Evolutionary conservation across 2,329 filamentous ascomycete genomes (phyloP).

Genomic region (Aspergillus nomiae): DNA sequence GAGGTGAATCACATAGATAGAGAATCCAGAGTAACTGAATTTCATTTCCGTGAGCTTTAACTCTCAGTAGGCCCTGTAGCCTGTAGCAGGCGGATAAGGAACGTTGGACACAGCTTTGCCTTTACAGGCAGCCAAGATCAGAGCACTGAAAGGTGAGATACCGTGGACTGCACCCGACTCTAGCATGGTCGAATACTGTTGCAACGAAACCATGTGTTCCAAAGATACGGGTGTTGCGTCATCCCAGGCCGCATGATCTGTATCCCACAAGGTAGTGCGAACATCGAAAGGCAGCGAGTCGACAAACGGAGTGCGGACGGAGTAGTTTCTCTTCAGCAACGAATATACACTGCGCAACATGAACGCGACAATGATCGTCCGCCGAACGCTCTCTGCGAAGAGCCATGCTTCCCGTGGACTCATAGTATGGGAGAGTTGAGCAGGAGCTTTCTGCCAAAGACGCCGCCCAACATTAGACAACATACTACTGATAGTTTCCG

Average conservation of each 20-base stretch:
- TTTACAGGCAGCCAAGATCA: conserved; percentile 31
- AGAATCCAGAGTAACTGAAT: not conserved
- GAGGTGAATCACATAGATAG: not conserved
- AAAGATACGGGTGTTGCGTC: not conserved
- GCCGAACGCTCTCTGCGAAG: conserved; percentile 33
- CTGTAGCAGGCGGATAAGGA: conserved; percentile 14
- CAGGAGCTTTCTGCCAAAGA: conserved; percentile 29
- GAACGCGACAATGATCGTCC: conserved; percentile 35
- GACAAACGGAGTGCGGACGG: conserved; percentile 31
- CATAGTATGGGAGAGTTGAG: conserved; percentile 25
- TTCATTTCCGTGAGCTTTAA: too few relatives aligned
- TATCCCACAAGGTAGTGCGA: conserved; percentile 30
- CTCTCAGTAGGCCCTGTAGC: conserved; percentile 4
- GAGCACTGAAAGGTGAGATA: conserved; percentile 20
- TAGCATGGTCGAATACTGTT: conserved; percentile 28
- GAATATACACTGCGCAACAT: conserved; percentile 35
- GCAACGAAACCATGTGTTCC: conserved; percentile 27
- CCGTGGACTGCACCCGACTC: conserved; percentile 23
- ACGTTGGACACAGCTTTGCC: conserved; percentile 19
- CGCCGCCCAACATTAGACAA: conserved; percentile 20
- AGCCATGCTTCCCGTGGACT: conserved; percentile 33
- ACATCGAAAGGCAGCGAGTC: conserved; percentile 32
- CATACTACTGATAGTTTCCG: conserved; percentile 19
- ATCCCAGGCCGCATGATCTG: conserved; percentile 15
- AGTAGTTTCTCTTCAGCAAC: conserved; percentile 27